phyloP scores from a whole-genome alignment of 768 basidiomycete genomes.

The Polyporus arcularius region DNA sequence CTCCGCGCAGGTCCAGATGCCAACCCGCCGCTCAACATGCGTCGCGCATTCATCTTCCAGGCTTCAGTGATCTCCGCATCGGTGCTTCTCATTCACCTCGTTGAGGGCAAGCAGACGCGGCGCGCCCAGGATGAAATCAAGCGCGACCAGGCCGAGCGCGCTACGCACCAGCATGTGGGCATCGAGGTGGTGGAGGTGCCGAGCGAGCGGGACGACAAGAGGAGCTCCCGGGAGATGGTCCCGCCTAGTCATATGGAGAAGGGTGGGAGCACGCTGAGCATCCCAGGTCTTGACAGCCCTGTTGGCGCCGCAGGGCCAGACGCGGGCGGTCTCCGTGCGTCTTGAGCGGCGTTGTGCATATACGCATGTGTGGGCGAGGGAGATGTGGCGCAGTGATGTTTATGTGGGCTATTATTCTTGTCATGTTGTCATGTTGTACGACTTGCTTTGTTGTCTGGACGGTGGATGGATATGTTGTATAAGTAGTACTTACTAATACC shows the following conservation, averaged over 20 bases:
- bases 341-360: too few species aligned
- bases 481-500: too few species aligned
- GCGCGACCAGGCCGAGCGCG: not conserved
- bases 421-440: too few species aligned
- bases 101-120: slow-evolving; percentile 63
- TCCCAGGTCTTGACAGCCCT: too few species aligned
- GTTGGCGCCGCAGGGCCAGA: too few species aligned
- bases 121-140: slow-evolving; percentile 55
- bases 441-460: too few species aligned
- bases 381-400: too few species aligned
- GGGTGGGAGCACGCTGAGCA: not conserved
- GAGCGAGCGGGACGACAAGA: not conserved
- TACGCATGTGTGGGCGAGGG: too few species aligned
- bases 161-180: not conserved
- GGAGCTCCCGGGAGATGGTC: not conserved
- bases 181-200: slow-evolving; percentile 5
- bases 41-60: slow-evolving; percentile 63
- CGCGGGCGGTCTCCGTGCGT: too few species aligned
- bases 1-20: slow-evolving; percentile 63
- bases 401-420: too few species aligned
- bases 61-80: slow-evolving; percentile 48
- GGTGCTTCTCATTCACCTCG: slow-evolving; percentile 45
- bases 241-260: not conserved
- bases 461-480: too few species aligned
- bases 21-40: slow-evolving; percentile 76